Base-by-base conservation (phyloP, 768 basidiomycete species). In the Macrolepiota albuminosa region DNA sequence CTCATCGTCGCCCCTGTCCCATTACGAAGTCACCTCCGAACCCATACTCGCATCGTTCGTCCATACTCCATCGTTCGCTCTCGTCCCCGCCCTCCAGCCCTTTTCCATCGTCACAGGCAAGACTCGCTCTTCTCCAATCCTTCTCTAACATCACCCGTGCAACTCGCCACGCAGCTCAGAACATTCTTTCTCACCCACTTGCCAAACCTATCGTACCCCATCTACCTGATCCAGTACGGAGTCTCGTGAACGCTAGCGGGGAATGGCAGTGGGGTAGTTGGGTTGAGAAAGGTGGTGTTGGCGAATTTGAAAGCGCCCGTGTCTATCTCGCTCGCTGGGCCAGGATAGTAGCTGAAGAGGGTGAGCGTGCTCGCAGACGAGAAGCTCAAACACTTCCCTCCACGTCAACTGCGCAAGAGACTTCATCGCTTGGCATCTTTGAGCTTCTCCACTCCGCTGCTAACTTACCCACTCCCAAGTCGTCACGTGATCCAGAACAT, bases 261-360 rank as follows among this genome's bases (percentile, higher is more conserved):
- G 95, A 96, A 70, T 86, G 87, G 75, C 91, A 96, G 66, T 96
- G 94, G 89, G 87, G 91, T 4, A 91, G 91, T 64, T 93, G 92
- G 92, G 91, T 93, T 0, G 93, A 95, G 71, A 91, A 91, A 69
- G 88, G 92, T 37, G 91, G 94, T 0, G 91, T 97, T 2, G 94
- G 93, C 6, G 95, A 97, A 70, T 98, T 96, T 70, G 97, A 98
- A 74, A 91, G 91, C 61, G 97, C 97, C 0, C 81, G 95, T 5
- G 92, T 98, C 7, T 98, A 98, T 71, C 84, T 99, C 9, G 97
- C 97, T 10, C 81, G 93, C 36, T 99, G 97, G 97, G 97, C 97
- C 4, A 81, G 95, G 53, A 90, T 94, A 60, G 97, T 98, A 1
- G 97, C 97, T 2, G 97, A 99, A 72, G 97, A 98, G 70, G 97